phyloP scores from a whole-genome alignment of 257 asterid genomes.

The Solanum habrochaites region DNA sequence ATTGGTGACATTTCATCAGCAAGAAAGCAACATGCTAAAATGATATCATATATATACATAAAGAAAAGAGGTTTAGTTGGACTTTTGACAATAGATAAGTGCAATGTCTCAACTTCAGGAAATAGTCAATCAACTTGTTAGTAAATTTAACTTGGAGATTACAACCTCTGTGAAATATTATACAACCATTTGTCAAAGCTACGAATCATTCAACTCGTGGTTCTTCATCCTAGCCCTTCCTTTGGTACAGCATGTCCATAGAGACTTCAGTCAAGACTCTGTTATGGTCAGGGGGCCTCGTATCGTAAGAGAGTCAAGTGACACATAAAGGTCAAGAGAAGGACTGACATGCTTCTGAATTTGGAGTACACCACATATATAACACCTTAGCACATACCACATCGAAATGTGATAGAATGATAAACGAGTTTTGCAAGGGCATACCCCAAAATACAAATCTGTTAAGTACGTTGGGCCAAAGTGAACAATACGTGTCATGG shows the following conservation, averaged over 20 bases:
- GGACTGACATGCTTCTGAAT: background rate
- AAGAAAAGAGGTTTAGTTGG: background rate
- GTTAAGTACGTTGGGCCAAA: background rate
- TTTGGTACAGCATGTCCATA: background rate
- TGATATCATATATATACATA: background rate
- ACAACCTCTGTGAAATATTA: background rate
- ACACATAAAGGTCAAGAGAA: background rate
- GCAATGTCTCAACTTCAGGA: background rate
- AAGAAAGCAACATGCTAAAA: background rate
- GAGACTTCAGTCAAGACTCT: background rate
- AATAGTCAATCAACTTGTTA: background rate
- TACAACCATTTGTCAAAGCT: background rate
- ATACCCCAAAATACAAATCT: background rate
- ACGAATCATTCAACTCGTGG: background rate
- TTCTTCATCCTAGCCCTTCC: background rate
- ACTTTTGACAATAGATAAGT: background rate
- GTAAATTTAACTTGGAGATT: background rate
- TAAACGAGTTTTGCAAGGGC: background rate
- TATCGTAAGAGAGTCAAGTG: background rate
- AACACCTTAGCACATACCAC: background rate
- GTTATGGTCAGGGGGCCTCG: background rate
- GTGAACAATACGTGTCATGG: background rate
- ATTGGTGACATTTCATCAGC: background rate
- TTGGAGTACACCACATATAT: background rate
- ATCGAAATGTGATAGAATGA: background rate